Evolutionary conservation across 1,284 basidiomycete species (phyloP).

Genomic region (Earliella scabrosa): DNA sequence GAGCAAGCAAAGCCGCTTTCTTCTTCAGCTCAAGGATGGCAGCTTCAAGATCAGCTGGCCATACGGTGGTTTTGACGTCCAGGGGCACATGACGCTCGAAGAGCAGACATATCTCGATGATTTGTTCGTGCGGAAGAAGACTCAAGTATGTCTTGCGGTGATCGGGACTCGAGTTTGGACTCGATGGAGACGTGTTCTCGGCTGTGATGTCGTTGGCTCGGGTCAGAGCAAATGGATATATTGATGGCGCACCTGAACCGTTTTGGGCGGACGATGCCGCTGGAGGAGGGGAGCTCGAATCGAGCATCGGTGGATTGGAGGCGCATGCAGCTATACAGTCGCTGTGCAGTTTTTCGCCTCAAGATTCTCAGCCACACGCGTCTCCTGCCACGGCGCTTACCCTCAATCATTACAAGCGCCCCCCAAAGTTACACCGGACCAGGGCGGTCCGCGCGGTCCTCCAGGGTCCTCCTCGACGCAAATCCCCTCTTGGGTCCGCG

Average conservation of each 20-base stretch:
- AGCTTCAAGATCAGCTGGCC: conserved; percentile 69
- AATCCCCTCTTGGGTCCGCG: too few species aligned
- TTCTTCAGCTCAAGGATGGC: conserved; percentile 60
- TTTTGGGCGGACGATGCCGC: conserved; percentile 12
- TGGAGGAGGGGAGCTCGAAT: conserved; percentile 21
- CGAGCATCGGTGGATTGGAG: conserved; percentile 20
- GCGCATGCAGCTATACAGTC: conserved; percentile 35
- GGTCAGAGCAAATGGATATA: not conserved
- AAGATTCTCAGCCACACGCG: conserved; percentile 40
- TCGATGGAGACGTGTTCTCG: conserved; percentile 2
- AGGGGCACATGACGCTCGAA: conserved; percentile 70
- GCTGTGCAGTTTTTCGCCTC: conserved; percentile 38
- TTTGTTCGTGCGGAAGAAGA: conserved; percentile 64
- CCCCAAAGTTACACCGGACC: too few species aligned
- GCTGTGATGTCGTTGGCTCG: conserved; percentile 9
- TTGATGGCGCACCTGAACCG: conserved; percentile 17
- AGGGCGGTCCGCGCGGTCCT: too few species aligned
- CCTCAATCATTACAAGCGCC: not conserved
- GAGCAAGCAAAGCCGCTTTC: conserved; percentile 26
- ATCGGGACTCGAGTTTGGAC: conserved; percentile 3
- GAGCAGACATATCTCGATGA: conserved; percentile 75
- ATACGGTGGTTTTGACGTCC: conserved; percentile 61
- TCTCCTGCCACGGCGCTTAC: conserved; percentile 4
- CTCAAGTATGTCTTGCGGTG: conserved; percentile 67
- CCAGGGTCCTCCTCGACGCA: too few species aligned